Percentiles rank a stretch among this genome's conserved stretches.
phyloP scores from a whole-genome alignment of 75 land plant species.

The Selaginella moellendorffii region DNA sequence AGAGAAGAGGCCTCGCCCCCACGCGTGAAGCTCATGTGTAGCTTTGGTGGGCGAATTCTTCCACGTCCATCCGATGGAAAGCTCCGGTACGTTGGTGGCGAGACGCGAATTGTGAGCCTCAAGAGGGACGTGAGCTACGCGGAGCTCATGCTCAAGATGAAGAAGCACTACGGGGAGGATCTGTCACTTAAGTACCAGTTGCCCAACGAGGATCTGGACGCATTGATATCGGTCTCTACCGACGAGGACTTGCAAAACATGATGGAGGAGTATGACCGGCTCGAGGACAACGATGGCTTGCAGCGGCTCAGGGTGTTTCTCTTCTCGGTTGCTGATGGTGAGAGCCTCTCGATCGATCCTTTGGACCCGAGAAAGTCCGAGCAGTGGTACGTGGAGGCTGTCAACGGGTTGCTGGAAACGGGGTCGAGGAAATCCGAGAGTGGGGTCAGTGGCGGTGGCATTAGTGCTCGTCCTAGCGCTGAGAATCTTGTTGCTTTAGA shows the following conservation, averaged over 20 bases:
- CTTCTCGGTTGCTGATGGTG: constrained; percentile 16
- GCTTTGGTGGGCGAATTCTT: constrained; percentile 80
- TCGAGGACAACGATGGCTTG: constrained; percentile 35
- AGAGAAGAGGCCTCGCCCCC: background rate
- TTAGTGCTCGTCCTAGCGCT: background rate
- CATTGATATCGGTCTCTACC: constrained; percentile 77
- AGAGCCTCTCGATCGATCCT: background rate
- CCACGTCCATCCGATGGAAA: constrained; percentile 69
- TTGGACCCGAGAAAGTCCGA: background rate
- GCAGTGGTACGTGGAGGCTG: background rate
- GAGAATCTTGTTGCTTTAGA: background rate
- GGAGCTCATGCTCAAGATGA: constrained; percentile 52
- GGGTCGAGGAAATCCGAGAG: background rate
- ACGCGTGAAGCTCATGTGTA: constrained; percentile 65
- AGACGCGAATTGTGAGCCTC: constrained; percentile 56
- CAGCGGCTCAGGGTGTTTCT: constrained; percentile 63
- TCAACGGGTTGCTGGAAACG: background rate
- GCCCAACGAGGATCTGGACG: constrained; percentile 93
- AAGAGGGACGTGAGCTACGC: constrained; percentile 29
- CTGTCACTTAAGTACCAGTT: constrained; percentile 73
- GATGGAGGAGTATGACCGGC: constrained; percentile 75
- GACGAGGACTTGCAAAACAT: constrained; percentile 87
- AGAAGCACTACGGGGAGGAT: constrained; percentile 36
- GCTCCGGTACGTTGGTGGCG: constrained; percentile 85
- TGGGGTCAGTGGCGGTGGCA: background rate